Evolutionary conservation across 2,329 filamentous ascomycete genomes (phyloP).

Genomic region (Clarireedia monteithiana): DNA sequence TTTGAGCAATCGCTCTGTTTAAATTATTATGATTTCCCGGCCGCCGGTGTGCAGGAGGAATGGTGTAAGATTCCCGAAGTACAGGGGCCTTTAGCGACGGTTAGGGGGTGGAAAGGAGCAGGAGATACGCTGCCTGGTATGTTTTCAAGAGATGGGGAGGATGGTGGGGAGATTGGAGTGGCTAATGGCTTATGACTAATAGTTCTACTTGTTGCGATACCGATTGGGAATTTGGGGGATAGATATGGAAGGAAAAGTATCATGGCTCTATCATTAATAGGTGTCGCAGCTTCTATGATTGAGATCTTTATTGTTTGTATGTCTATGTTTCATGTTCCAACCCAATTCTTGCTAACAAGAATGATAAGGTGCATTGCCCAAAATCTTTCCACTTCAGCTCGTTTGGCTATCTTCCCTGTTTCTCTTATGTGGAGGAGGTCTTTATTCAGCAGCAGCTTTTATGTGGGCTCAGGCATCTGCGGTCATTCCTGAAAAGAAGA

Average conservation of each 20-base stretch:
- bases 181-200: neutral
- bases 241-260: slow-evolving; percentile 21
- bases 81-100: slow-evolving; percentile 22
- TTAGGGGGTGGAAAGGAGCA: slow-evolving; percentile 27
- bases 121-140: slow-evolving; percentile 27
- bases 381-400: slow-evolving; percentile 19
- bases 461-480: slow-evolving; percentile 29
- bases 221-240: slow-evolving; percentile 26
- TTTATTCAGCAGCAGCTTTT: slow-evolving; percentile 25
- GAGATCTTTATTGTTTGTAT: slow-evolving; percentile 27
- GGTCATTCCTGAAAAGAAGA: slow-evolving; percentile 19
- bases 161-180: neutral
- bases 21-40: slow-evolving; percentile 21
- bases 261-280: slow-evolving; percentile 22
- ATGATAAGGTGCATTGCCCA: slow-evolving; percentile 23
- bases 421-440: slow-evolving; percentile 25
- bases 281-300: slow-evolving; percentile 18
- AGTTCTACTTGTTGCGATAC: slow-evolving; percentile 28
- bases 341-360: neutral
- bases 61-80: slow-evolving; percentile 25
- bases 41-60: slow-evolving; percentile 13
- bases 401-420: slow-evolving; percentile 26
- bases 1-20: slow-evolving; percentile 26
- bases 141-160: neutral
- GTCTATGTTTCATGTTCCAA: neutral